Evolutionary conservation across 2,329 filamentous ascomycete species (phyloP).

Genomic region (Sporothrix curviconia): DNA sequence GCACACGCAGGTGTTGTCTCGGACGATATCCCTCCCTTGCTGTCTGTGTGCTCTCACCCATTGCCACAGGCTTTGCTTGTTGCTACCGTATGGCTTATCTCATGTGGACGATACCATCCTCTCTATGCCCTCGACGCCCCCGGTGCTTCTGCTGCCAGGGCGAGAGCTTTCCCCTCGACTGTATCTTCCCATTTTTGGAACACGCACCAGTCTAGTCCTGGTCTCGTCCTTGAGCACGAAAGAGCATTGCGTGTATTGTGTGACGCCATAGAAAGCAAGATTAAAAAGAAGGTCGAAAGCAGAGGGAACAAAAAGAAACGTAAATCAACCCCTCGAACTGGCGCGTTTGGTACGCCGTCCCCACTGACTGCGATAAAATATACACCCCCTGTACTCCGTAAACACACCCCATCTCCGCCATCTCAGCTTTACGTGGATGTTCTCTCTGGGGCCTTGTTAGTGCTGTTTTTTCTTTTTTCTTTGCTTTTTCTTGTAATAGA

Average conservation of each 20-base stretch:
- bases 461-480: not conserved
- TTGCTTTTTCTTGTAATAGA: not conserved
- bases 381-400: constrained; percentile 4
- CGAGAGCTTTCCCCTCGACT: too few species aligned
- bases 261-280: not conserved
- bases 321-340: not conserved
- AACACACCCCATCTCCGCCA: not conserved
- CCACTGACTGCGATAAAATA: not conserved
- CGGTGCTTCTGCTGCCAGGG: too few species aligned
- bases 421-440: not conserved
- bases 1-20: constrained; percentile 5
- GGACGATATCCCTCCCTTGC: not conserved
- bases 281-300: not conserved
- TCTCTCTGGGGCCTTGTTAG: constrained; percentile 1
- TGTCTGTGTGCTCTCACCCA: not conserved
- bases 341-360: not conserved
- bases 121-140: too few species aligned
- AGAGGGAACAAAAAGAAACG: not conserved
- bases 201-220: not conserved
- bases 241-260: not conserved
- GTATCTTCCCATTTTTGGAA: too few species aligned
- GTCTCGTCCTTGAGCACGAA: not conserved
- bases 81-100: too few species aligned
- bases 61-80: too few species aligned
- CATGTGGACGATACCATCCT: too few species aligned